Evolutionary conservation across 2,329 filamentous ascomycete genomes (phyloP).

Genomic region (Calonectria montana): DNA sequence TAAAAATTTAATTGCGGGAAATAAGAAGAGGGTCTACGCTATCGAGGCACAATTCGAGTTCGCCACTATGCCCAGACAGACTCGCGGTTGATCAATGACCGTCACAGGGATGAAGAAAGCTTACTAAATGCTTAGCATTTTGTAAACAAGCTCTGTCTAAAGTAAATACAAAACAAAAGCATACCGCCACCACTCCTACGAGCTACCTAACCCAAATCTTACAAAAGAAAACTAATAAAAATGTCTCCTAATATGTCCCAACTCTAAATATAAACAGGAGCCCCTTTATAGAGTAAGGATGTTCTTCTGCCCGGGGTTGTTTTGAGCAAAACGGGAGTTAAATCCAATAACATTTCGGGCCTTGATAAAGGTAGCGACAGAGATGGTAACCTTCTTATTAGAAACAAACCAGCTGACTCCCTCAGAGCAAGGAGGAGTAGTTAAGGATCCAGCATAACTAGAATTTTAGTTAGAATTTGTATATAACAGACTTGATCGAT

Average conservation of each 20-base stretch:
- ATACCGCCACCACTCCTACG: neutral
- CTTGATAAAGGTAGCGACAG: constrained; percentile 60
- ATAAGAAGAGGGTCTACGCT: neutral
- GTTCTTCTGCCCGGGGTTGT: constrained; percentile 50
- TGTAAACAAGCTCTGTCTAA: neutral
- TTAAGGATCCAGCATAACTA: constrained; percentile 69
- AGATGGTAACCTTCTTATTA: constrained; percentile 58
- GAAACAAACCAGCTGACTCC: constrained; percentile 65
- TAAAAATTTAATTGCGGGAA: too few species aligned
- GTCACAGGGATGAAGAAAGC: neutral
- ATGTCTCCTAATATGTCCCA: neutral
- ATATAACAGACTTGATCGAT: neutral
- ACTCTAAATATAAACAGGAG: neutral
- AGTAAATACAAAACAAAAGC: neutral
- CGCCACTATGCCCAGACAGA: neutral
- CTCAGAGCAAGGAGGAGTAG: constrained; percentile 71
- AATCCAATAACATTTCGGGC: constrained; percentile 66
- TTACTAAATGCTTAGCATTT: neutral
- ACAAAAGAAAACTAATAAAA: neutral
- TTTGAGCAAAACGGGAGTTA: constrained; percentile 67
- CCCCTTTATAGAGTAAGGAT: neutral
- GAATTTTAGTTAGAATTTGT: constrained; percentile 10
- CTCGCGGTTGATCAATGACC: neutral
- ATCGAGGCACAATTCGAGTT: neutral
- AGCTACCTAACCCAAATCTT: neutral